Evolutionary conservation across 805 yeast species (phyloP).

Genomic region (Lipomyces yamanashiensis): DNA sequence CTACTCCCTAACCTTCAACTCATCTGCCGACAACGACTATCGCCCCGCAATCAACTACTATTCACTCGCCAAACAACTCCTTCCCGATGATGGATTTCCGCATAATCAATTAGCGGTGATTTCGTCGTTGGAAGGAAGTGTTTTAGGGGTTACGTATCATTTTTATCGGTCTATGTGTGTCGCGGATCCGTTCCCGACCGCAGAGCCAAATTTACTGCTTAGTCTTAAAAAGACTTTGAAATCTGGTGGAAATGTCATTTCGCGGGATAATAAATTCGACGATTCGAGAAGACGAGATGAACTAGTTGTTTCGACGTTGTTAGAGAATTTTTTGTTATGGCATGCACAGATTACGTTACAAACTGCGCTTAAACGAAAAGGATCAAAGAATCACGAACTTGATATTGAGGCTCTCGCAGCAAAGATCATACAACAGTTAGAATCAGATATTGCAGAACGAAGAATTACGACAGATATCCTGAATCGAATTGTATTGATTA

Average conservation of each 20-base stretch:
- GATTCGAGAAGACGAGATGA: conserved; percentile 22
- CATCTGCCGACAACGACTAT: conserved; percentile 24
- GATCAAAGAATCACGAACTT: background rate
- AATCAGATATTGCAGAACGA: conserved; percentile 7
- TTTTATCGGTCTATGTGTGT: conserved; percentile 36
- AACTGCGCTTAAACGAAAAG: background rate
- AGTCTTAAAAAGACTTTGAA: conserved; percentile 30
- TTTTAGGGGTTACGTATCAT: conserved; percentile 32
- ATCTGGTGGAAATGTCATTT: background rate
- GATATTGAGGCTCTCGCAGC: background rate
- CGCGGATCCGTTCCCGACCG: conserved; percentile 30
- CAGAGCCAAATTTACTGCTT: conserved; percentile 32
- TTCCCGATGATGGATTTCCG: conserved; percentile 33
- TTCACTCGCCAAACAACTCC: conserved; percentile 32
- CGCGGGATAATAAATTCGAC: conserved; percentile 1
- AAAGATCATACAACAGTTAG: conserved; percentile 7
- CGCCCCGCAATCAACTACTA: conserved; percentile 33
- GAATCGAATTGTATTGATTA: conserved; percentile 17
- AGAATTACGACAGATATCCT: conserved; percentile 23
- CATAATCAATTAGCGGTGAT: conserved; percentile 38
- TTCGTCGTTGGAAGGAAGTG: conserved; percentile 21
- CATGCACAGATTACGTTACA: conserved; percentile 24
- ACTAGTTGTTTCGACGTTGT: conserved; percentile 1
- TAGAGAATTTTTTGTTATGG: conserved; percentile 20
- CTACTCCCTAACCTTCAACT: conserved; percentile 15